phyloP scores from a whole-genome alignment of 2,329 filamentous ascomycete species.

The Fusarium continuum region DNA sequence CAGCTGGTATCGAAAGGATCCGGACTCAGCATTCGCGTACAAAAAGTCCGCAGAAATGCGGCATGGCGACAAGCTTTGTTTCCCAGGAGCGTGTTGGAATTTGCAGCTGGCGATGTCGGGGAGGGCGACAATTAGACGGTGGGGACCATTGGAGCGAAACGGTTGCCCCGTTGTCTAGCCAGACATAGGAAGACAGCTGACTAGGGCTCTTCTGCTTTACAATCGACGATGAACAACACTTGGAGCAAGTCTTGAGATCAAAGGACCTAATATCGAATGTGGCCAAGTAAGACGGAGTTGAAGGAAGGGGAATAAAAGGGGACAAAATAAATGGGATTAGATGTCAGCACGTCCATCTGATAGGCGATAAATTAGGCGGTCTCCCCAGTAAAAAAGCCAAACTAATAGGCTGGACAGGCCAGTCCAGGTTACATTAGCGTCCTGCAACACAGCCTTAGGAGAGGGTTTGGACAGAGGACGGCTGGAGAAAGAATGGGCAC shows the following conservation, averaged over 20 bases:
- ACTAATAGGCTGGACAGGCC: conserved; percentile 30
- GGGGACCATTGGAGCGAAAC: conserved; percentile 36
- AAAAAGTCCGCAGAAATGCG: conserved; percentile 36
- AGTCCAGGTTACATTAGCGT: conserved; percentile 27
- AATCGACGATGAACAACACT: background rate
- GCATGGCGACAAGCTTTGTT: conserved; percentile 25
- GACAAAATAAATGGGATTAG: conserved; percentile 17
- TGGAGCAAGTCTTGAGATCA: background rate
- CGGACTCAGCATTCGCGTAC: conserved; percentile 14
- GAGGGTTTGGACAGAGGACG: conserved; percentile 13
- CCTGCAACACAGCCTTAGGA: conserved; percentile 39
- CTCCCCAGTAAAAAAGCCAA: conserved; percentile 16
- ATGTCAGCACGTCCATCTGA: conserved; percentile 41
- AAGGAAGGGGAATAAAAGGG: conserved; percentile 19
- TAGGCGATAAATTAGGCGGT: conserved; percentile 32
- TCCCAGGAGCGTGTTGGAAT: conserved; percentile 6
- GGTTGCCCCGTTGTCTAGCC: conserved; percentile 6
- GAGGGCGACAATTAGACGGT: conserved; percentile 23
- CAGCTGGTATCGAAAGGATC: background rate
- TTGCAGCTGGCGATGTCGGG: conserved; percentile 32
- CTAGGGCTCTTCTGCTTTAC: background rate
- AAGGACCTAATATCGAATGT: background rate
- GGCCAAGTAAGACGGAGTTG: background rate
- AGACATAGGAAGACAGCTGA: conserved; percentile 1
- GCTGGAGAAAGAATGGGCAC: conserved; percentile 11